phyloP scores from a whole-genome alignment of 768 basidiomycete genomes.

The Wakefieldia striispora region DNA sequence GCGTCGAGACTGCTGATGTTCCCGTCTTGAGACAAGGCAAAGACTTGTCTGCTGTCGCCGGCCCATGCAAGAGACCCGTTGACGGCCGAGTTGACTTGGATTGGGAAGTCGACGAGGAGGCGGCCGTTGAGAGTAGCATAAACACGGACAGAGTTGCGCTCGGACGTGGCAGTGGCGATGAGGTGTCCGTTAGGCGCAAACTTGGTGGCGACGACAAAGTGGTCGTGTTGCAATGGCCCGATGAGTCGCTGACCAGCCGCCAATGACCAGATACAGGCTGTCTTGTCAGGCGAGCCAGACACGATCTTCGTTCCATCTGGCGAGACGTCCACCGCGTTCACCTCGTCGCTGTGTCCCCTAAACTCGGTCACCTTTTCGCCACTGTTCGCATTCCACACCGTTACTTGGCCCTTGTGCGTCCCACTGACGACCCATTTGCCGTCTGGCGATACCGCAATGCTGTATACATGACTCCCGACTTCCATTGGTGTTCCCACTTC shows the following conservation, averaged over 20 bases:
- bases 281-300: neutral
- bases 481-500: neutral
- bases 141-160: neutral
- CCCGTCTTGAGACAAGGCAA: neutral
- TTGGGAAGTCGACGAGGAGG: neutral
- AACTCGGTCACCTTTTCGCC: neutral
- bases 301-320: too few relatives aligned
- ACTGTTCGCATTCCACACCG: neutral
- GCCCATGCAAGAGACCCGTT: constrained; percentile 1
- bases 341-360: neutral
- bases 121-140: neutral
- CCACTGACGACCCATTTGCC: constrained; percentile 1
- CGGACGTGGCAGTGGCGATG: neutral
- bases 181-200: constrained; percentile 1
- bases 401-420: neutral
- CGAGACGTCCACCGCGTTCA: neutral
- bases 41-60: neutral
- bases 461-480: neutral
- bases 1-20: neutral
- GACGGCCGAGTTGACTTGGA: neutral
- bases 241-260: neutral
- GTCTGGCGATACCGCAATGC: neutral
- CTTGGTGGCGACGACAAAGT: neutral
- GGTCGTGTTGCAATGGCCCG: neutral
- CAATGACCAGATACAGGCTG: neutral